Evolutionary conservation across 2,329 filamentous ascomycete genomes (phyloP), one percentile per base, ranked within the genome.

Genomic region (Aschersonia sp.): DNA sequence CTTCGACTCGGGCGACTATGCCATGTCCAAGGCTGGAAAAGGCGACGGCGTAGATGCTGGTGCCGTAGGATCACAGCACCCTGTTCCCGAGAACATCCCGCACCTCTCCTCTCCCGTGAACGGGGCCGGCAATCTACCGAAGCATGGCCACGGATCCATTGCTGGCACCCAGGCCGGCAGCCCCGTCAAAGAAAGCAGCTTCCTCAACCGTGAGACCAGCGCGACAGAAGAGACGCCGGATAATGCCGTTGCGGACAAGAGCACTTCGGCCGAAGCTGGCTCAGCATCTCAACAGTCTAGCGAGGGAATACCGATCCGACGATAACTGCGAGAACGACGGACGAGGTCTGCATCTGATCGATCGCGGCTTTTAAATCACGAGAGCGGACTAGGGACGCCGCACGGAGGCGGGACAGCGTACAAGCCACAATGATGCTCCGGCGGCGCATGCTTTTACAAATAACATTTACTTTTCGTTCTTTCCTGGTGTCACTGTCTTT

Each of bases 11-110:
- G 89, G 89, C 61, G 89, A 96, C 72, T 96, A 95, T 61, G 89
- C 89, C 61, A 85, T 95, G 71, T 91, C 85, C 67, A 95, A 96
- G 74, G 92, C 92, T 51, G 92, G 92, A 68, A 97, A 97, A 72
- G 89, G 88, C 65, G 86, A 89, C 61, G 85, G 92, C 62, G 85
- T 92, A 60, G 91, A 94, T 62, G 87, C 94, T 51, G 94, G 91
- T 62, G 84, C 84, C 60, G 87, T 98, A 61, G 92, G 92, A 60
- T 89, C 87, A 60, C 84, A 95, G 70, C 92, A 98, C 67, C 92
- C 92, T 48, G 83, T 89, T 46, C 89, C 89, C 55, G 89, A 95
- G 70, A 94, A 94, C 66, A 95, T 96, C 66, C 89, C 89, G 31
- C 89, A 95, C 71, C 77, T 91, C 56, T 81, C 84, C 43, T 84